Conservation (phyloP, 768 basidiomycete genomes). For the Cystobasidium tubakii region DNA sequence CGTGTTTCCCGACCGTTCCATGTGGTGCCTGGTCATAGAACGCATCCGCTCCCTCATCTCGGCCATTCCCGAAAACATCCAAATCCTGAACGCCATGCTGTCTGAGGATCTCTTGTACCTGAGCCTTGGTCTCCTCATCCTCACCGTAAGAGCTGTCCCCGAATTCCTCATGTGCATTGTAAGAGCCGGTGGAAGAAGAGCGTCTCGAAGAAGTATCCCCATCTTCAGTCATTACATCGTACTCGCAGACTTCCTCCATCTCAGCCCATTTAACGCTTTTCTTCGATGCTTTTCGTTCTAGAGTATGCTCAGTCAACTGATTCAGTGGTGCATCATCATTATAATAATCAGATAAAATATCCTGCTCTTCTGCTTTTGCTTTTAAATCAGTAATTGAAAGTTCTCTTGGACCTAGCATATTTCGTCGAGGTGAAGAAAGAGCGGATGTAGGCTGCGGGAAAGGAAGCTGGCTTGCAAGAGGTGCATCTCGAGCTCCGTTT, state of each 20-base stretch:
- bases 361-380: conserved; percentile 22
- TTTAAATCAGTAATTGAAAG: conserved; percentile 26
- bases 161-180: conserved; percentile 2
- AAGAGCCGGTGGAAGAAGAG: conserved; percentile 1
- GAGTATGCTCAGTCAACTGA: neutral
- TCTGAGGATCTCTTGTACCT: neutral
- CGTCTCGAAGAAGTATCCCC: conserved; percentile 14
- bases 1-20: neutral
- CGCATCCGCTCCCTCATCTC: neutral
- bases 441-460: neutral
- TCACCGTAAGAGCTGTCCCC: conserved; percentile 6
- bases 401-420: conserved; percentile 29
- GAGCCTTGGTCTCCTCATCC: neutral
- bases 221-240: conserved; percentile 30
- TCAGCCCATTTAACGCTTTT: conserved; percentile 35
- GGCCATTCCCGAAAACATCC: neutral
- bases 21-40: neutral
- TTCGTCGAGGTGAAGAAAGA: neutral
- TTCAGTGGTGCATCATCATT: conserved; percentile 4
- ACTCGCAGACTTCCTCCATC: conserved; percentile 35
- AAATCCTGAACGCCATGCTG: conserved; percentile 1
- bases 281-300: conserved; percentile 25
- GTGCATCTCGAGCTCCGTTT: neutral
- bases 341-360: neutral
- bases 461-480: neutral